Evolutionary conservation across 2,329 filamentous ascomycete species (phyloP).

Genomic region (Fusarium sacchari): DNA sequence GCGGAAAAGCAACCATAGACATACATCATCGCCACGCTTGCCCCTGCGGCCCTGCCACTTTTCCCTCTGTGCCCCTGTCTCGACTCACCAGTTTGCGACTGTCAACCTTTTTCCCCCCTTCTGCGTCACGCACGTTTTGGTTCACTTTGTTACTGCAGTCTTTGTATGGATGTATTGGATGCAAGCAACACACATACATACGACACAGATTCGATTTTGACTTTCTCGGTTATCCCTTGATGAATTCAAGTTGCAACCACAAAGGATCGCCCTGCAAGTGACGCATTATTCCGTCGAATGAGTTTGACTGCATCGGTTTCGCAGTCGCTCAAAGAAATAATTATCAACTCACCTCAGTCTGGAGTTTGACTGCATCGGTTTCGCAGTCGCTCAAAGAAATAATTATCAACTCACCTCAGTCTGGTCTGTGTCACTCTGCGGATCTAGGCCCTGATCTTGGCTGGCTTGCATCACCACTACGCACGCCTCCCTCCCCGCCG

Average conservation of each 20-base stretch:
- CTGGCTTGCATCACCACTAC: conserved; percentile 47
- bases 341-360: conserved; percentile 14
- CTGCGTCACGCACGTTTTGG: conserved; percentile 26
- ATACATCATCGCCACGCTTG: conserved; percentile 49
- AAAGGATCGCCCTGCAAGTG: conserved; percentile 7
- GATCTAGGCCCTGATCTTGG: conserved; percentile 45
- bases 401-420: conserved; percentile 7
- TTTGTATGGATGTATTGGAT: too few relatives aligned
- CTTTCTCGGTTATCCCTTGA: conserved; percentile 18
- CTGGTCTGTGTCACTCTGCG: conserved; percentile 38
- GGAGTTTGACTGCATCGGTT: conserved; percentile 19
- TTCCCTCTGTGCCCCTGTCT: conserved; percentile 42
- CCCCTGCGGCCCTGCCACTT: conserved; percentile 43
- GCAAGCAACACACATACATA: not conserved
- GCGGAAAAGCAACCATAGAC: conserved; percentile 46
- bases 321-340: conserved; percentile 14
- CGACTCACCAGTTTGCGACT: conserved; percentile 29
- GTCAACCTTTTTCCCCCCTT: conserved; percentile 27
- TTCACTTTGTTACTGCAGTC: conserved; percentile 2
- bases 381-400: conserved; percentile 16
- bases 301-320: conserved; percentile 16
- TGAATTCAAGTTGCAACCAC: conserved; percentile 2
- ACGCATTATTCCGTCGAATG: not conserved
- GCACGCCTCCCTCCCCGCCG: conserved; percentile 43
- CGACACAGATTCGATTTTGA: conserved; percentile 16